phyloP scores from a whole-genome alignment of 805 yeast species.

The Torulaspora maleeae region DNA sequence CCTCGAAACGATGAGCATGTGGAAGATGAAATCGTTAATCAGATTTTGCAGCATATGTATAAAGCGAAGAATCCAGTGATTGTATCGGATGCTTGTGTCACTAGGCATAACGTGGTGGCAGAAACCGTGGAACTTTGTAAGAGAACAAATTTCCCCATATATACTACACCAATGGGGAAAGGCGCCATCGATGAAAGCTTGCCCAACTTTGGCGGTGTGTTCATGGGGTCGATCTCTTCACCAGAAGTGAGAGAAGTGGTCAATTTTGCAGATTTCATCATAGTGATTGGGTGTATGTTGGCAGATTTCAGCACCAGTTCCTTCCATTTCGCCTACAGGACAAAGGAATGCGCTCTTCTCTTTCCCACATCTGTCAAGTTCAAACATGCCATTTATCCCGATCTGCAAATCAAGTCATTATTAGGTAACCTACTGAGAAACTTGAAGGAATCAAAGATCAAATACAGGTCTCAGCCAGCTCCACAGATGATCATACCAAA shows the following conservation, averaged over 20 bases:
- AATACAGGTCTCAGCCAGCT: conserved; percentile 10
- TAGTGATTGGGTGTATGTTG: conserved; percentile 57
- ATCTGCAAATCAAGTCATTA: conserved; percentile 48
- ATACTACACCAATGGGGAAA: conserved; percentile 56
- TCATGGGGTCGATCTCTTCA: conserved; percentile 52
- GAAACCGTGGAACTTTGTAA: conserved; percentile 41
- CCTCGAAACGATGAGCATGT: conserved; percentile 21
- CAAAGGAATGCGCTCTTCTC: conserved; percentile 51
- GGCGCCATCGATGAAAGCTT: conserved; percentile 55
- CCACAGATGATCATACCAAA: conserved; percentile 29
- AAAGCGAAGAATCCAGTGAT: conserved; percentile 51
- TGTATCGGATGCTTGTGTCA: conserved; percentile 59
- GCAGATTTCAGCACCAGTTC: conserved; percentile 57
- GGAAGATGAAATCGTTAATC: conserved; percentile 37
- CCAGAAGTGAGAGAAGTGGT: conserved; percentile 44
- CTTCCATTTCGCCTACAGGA: conserved; percentile 50
- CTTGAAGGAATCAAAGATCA: conserved; percentile 32
- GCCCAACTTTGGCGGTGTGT: conserved; percentile 58
- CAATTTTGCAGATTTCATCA: conserved; percentile 54
- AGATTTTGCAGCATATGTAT: conserved; percentile 47
- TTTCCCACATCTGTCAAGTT: conserved; percentile 53
- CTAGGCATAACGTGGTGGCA: conserved; percentile 47
- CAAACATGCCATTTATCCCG: conserved; percentile 48
- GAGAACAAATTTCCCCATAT: conserved; percentile 48
- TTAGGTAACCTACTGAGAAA: conserved; percentile 26